Evolutionary conservation across 1,284 basidiomycete genomes (phyloP).

Genomic region (Malassezia arunalokei): DNA sequence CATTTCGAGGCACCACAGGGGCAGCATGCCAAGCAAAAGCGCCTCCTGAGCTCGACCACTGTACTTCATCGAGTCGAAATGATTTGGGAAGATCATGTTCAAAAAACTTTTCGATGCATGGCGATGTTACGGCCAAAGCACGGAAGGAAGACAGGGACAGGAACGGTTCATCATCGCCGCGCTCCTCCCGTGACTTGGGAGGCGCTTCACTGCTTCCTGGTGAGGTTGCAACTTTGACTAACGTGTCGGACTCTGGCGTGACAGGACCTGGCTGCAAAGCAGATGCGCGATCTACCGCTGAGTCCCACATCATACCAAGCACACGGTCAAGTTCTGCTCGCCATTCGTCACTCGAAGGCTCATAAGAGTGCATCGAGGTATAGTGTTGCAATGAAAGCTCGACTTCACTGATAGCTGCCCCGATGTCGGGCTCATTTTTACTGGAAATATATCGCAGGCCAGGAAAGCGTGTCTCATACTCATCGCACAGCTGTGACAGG

Average conservation of each 20-base stretch:
- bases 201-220: not conserved
- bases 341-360: constrained; percentile 21
- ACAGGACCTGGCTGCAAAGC: constrained; percentile 17
- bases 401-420: constrained; percentile 29
- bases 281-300: constrained; percentile 32
- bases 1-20: constrained; percentile 24
- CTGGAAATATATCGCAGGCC: constrained; percentile 40
- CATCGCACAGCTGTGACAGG: constrained; percentile 20
- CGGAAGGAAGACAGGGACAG: constrained; percentile 38
- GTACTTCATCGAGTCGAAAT: constrained; percentile 33
- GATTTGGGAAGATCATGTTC: constrained; percentile 37
- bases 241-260: not conserved
- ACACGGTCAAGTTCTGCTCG: constrained; percentile 30
- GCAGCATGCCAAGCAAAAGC: constrained; percentile 42
- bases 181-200: not conserved
- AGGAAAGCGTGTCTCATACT: constrained; percentile 38
- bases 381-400: constrained; percentile 15
- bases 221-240: not conserved
- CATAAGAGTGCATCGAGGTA: constrained; percentile 10
- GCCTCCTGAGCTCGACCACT: constrained; percentile 33
- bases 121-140: constrained; percentile 39
- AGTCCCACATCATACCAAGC: constrained; percentile 38
- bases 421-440: constrained; percentile 51
- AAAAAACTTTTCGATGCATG: constrained; percentile 39
- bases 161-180: constrained; percentile 25